Base-by-base conservation (phyloP, 768 basidiomycete genomes). In the Xerocomellus intermedius region DNA sequence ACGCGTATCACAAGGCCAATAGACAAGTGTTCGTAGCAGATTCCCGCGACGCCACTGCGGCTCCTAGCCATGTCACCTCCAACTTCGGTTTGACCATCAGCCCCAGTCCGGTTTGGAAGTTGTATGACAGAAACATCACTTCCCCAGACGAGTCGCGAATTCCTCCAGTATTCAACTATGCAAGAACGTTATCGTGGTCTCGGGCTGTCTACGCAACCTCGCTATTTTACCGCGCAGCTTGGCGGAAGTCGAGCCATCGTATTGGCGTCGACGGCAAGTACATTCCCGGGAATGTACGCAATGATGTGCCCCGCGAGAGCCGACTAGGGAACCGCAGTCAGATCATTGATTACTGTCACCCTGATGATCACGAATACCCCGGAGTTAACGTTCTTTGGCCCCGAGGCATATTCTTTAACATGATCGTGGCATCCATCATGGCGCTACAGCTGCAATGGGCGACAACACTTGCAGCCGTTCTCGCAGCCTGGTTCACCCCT, bases 361-460 rank as follows among this genome's bases (percentile, higher is more conserved):
- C 61, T 2, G 48, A 33, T 54, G 2, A 30, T 28, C 53, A 17
- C n/a, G 50, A 58, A 28, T 33, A 22, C 38, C 26, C 48, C 4
- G 16, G 28, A 6, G 16, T 35, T 0, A 8, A 30, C 3, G 22
- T 52, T 54, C 46, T 61, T 30, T 66, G 67, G 69, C 67, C 64
- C n/a, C 62, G 48, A 1, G 64, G 63, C 1, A 43, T 67, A 2
- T 30, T 68, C n/a, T 50, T 30, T 13, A 62, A 73, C 35, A 66
- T 73, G 52, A 8, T 64, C 16, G 35, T 70, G 12, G 73, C 73
- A n/a, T 69, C 73, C 2, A 1, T 66, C 10, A 60, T 69, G 39
- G 52, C 71, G 8, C 35, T 75, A 21, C 53, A 51, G 10, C 26
- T 75, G 19, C 73, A 75, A 50, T 75, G 70, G 74, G 66, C 59